phyloP scores from a whole-genome alignment of 495 filamentous ascomycete species.

The Sordaria brevicollis region DNA sequence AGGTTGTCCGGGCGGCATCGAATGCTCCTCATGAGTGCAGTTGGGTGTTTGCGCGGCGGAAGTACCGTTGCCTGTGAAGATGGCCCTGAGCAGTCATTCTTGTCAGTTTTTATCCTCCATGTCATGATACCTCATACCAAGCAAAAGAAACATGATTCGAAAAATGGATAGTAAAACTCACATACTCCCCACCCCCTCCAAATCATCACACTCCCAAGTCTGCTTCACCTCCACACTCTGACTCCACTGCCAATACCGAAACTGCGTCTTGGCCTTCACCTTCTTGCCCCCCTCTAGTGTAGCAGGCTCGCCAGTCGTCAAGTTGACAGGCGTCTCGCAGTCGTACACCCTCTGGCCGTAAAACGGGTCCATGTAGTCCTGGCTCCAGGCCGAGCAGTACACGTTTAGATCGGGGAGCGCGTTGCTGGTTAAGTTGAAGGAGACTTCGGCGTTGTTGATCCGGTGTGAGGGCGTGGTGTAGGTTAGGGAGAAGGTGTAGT shows the following conservation, averaged over 20 bases:
- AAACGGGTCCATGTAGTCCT: background rate
- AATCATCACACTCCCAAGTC: background rate
- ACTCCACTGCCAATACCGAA: background rate
- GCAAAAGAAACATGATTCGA: too few species aligned
- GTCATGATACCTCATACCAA: too few species aligned
- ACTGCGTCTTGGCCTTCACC: background rate
- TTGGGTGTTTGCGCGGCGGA: background rate
- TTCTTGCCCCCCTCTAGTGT: too few species aligned
- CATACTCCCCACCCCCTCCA: background rate
- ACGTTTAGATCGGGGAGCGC: background rate
- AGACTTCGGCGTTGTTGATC: constrained; percentile 1
- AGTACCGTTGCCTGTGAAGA: background rate
- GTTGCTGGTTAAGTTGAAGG: constrained; percentile 11
- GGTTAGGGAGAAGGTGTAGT: constrained; percentile 2
- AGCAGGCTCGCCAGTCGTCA: background rate
- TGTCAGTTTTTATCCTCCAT: too few species aligned
- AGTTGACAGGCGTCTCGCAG: background rate
- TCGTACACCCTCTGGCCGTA: background rate
- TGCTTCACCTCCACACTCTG: background rate
- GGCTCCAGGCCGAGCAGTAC: background rate
- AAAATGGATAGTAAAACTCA: background rate
- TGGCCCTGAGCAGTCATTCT: background rate
- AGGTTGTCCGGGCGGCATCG: background rate
- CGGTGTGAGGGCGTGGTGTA: constrained; percentile 5
- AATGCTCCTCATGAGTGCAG: background rate